phyloP scores from a whole-genome alignment of 2,329 filamentous ascomycete species.

The Alternaria conjuncta region DNA sequence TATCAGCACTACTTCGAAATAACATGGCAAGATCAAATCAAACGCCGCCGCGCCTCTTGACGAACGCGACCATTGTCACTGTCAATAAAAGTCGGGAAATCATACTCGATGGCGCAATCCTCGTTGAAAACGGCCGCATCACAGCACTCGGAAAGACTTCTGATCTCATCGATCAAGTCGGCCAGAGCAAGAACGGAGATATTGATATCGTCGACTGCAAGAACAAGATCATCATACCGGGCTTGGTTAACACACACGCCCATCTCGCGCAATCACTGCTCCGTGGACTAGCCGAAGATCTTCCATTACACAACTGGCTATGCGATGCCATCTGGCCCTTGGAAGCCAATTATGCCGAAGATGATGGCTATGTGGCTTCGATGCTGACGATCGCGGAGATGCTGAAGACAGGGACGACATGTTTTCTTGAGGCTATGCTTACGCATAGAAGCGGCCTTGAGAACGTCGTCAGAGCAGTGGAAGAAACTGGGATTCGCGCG shows the following conservation, averaged over 20 bases:
- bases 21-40: not conserved
- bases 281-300: slow-evolving; percentile 38
- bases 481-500: slow-evolving; percentile 43
- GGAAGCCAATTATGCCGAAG: slow-evolving; percentile 43
- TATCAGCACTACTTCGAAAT: not conserved
- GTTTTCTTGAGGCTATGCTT: slow-evolving; percentile 48
- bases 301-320: slow-evolving; percentile 31
- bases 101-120: slow-evolving; percentile 56
- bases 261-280: slow-evolving; percentile 47
- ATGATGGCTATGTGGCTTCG: slow-evolving; percentile 45
- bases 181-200: not conserved
- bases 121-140: slow-evolving; percentile 51
- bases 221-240: slow-evolving; percentile 45
- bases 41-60: slow-evolving; percentile 47
- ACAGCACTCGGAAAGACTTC: slow-evolving; percentile 52
- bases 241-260: slow-evolving; percentile 47
- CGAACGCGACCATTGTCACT: slow-evolving; percentile 60
- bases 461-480: slow-evolving; percentile 36
- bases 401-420: slow-evolving; percentile 49
- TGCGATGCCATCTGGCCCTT: slow-evolving; percentile 49
- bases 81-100: slow-evolving; percentile 56
- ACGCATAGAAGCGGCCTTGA: slow-evolving; percentile 39
- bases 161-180: slow-evolving; percentile 26
- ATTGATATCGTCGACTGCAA: slow-evolving; percentile 32
- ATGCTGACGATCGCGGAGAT: slow-evolving; percentile 47